A percentile compares a stretch with the other conserved stretches of the same genome.
These are phyloP conservation scores for Claviceps africana DNA, from an alignment of 2,329 filamentous ascomycete species.

Conservation along the genomic window DNA sequence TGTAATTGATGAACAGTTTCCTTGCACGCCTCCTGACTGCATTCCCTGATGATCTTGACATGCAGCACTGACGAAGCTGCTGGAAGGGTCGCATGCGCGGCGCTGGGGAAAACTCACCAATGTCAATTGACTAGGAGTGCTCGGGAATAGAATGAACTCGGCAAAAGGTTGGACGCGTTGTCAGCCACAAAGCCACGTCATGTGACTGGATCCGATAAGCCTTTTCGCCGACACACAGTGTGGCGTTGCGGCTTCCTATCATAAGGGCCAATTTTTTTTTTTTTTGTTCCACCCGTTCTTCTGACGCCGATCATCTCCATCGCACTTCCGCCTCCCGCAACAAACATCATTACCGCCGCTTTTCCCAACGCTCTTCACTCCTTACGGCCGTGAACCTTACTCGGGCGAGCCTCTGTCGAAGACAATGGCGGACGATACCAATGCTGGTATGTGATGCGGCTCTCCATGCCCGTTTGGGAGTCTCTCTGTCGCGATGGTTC, in stretches of 20 bases:
- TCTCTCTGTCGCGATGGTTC: background rate
- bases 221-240: background rate
- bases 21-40: too few species aligned
- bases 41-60: too few species aligned
- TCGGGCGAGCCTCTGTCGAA: constrained; percentile 17
- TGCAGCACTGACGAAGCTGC: too few species aligned
- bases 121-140: too few species aligned
- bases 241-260: background rate
- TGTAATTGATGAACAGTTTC: too few species aligned
- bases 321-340: constrained; percentile 4
- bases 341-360: background rate
- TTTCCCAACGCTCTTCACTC: constrained; percentile 1
- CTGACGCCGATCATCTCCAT: background rate
- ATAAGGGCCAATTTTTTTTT: constrained; percentile 4
- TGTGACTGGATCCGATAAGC: background rate
- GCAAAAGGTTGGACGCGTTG: too few species aligned
- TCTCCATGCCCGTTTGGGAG: background rate
- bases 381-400: constrained; percentile 43
- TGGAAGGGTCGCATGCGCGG: too few species aligned
- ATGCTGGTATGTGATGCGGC: constrained; percentile 10
- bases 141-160: too few species aligned
- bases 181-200: background rate
- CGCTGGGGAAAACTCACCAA: too few species aligned
- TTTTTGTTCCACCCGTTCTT: too few species aligned
- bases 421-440: constrained; percentile 14